Base-by-base conservation (phyloP, 768 basidiomycete genomes). In the Trametes cinnabarina region DNA sequence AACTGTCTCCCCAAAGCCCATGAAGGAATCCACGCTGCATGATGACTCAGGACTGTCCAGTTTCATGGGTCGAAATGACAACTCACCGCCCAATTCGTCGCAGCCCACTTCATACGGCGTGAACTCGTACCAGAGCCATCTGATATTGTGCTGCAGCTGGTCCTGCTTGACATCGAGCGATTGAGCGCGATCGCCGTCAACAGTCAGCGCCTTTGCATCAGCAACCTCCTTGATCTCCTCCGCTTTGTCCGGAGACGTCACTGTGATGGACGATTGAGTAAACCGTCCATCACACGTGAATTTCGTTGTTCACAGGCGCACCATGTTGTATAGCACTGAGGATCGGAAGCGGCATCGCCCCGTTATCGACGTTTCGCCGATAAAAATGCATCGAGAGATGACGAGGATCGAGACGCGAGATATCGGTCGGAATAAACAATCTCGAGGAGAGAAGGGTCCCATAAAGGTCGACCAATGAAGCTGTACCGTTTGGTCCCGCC, bases 51-150 rank as follows among this genome's bases (percentile, higher is more conserved):
- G 14, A 9, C 12, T 5, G 14, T 7, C 12, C 12, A 2, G 10
- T 12, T 5, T 26, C 10, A 12, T 7, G 12, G 5, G 7, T 11
- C 2, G 44, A n/a, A 10, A 23, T 3, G 11, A 14, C 23, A 15
- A 46, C 60, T 23, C 44, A 68, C 67, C 67, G 14, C 67, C 67
- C 20, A 68, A 47, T 30, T 68, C 67, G 30, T 68, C 67, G 32
- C 67, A 68, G 5, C 67, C 67, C 17, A 68, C 55, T 42, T 68
- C 67, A 43, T 65, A 68, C 0, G 65, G 67, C 17, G 65, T 66
- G 44, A 68, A 66, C 51, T 68, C 67, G 41, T 68, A 68, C 67
- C 67, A 68, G 1, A 68, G 57, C 57, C 61, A 66, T 19, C 65
- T 48, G 39, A 59, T 52, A 3, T 51, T 32, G 7, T 56, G 53